These are phyloP conservation scores for Candida ponderosae DNA, from an alignment of 805 yeast genomes.

Conservation along the genomic window DNA sequence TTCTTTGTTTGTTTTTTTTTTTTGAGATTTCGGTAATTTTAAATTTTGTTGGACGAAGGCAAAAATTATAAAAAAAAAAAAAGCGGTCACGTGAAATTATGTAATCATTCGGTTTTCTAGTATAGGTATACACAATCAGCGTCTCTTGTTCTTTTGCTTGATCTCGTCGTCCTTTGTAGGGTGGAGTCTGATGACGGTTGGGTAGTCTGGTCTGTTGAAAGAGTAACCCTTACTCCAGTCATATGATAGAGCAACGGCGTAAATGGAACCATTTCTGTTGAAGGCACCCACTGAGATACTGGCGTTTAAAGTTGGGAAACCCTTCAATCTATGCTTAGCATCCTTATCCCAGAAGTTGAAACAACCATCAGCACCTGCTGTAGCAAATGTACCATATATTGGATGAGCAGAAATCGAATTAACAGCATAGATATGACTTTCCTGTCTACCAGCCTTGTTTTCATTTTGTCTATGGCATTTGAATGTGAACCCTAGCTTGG, in stretches of 20 bases:
- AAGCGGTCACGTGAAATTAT: too few species aligned
- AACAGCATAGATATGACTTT: slow-evolving; percentile 67
- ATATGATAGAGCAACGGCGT: slow-evolving; percentile 88
- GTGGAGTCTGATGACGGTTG: slow-evolving; percentile 74
- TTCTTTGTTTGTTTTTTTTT: too few species aligned
- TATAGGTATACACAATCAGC: too few species aligned
- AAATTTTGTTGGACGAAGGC: too few species aligned
- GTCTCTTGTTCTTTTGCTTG: slow-evolving; percentile 38
- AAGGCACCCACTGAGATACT: slow-evolving; percentile 74
- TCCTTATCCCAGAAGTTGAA: slow-evolving; percentile 96
- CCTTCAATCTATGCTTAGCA: slow-evolving; percentile 78
- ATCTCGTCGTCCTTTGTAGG: slow-evolving; percentile 82
- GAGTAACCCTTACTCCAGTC: slow-evolving; percentile 94
- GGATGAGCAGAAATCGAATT: slow-evolving; percentile 86
- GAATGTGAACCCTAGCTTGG: slow-evolving; percentile 74
- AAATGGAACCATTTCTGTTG: slow-evolving; percentile 74
- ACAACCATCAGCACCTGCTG: slow-evolving; percentile 93
- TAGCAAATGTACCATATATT: slow-evolving; percentile 78
- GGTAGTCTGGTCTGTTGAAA: slow-evolving; percentile 67
- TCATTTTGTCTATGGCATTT: slow-evolving; percentile 84
- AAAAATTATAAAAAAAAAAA: too few species aligned
- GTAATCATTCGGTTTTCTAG: too few species aligned
- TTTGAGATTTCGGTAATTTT: too few species aligned
- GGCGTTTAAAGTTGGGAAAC: slow-evolving; percentile 58
- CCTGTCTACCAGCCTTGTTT: slow-evolving; percentile 41